Percentiles rank a stretch among this genome's conserved stretches.
phyloP scores from a whole-genome alignment of 192 early-diverging fungal species.

The Coemansia sp. region DNA sequence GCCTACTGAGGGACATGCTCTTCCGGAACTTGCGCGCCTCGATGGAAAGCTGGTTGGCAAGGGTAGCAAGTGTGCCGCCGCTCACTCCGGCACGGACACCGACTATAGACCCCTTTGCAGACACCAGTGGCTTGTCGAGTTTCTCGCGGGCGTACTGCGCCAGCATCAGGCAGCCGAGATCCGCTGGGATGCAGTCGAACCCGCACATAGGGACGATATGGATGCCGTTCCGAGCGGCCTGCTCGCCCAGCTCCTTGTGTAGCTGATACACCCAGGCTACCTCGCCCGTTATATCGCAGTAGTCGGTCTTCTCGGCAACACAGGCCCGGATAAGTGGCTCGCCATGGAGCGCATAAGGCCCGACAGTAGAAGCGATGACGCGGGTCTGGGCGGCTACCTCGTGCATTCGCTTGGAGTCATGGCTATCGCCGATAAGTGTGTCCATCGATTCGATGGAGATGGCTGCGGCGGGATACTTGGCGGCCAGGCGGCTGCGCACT shows the following conservation, averaged over 20 bases:
- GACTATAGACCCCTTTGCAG: slow-evolving; percentile 59
- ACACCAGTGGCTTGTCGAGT: slow-evolving; percentile 46
- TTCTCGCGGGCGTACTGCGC: slow-evolving; percentile 51
- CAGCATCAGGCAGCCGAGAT: slow-evolving; percentile 75
- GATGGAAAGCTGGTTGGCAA: slow-evolving; percentile 17
- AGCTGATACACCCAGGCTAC: slow-evolving; percentile 58
- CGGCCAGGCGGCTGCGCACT: slow-evolving; percentile 49
- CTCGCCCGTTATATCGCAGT: slow-evolving; percentile 90
- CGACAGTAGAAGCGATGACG: slow-evolving; percentile 79
- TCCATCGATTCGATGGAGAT: slow-evolving; percentile 33
- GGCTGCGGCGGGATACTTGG: slow-evolving; percentile 32
- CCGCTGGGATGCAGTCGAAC: slow-evolving; percentile 89
- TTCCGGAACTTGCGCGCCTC: slow-evolving; percentile 2
- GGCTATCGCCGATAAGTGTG: slow-evolving; percentile 65
- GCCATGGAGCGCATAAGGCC: slow-evolving; percentile 72
- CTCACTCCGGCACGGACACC: slow-evolving; percentile 52
- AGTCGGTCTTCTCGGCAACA: slow-evolving; percentile 59
- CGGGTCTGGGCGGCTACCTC: slow-evolving; percentile 55
- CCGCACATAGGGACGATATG: slow-evolving; percentile 80
- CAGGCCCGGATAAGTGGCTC: slow-evolving; percentile 51
- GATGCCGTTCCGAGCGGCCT: slow-evolving; percentile 58
- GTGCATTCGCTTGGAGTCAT: slow-evolving; percentile 55
- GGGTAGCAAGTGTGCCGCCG: slow-evolving; percentile 61
- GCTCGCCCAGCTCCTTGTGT: slow-evolving; percentile 59
- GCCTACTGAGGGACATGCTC: too few relatives aligned